Evolutionary conservation across 176 grass and related monocot genomes (phyloP).

Genomic region (Chloris gayana): DNA sequence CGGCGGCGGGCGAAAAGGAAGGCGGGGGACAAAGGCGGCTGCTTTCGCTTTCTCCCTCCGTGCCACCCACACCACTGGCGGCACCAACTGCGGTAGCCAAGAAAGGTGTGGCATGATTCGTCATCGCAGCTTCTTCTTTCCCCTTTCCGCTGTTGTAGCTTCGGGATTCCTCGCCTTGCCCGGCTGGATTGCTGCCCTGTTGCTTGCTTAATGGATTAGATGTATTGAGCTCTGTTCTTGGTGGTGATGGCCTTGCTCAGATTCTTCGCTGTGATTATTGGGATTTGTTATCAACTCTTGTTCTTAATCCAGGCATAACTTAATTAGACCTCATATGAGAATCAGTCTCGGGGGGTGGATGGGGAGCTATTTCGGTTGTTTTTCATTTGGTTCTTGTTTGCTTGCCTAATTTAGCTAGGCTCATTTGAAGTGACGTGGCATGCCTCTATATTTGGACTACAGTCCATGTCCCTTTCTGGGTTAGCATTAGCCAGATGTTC

Average conservation of each 20-base stretch:
- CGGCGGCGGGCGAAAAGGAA: slow-evolving; percentile 32
- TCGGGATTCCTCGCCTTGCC: not conserved
- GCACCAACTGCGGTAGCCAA: not conserved
- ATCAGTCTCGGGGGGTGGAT: slow-evolving; percentile 13
- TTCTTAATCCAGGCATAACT: not conserved
- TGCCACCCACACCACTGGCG: not conserved
- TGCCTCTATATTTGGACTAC: slow-evolving; percentile 1
- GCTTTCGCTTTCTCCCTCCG: slow-evolving; percentile 33
- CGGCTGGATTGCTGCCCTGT: not conserved
- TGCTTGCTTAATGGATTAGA: not conserved
- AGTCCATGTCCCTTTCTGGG: slow-evolving; percentile 10
- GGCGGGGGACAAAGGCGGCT: slow-evolving; percentile 25
- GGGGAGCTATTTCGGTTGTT: not conserved
- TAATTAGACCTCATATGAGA: not conserved
- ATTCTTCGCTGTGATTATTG: not conserved
- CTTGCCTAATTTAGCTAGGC: not conserved
- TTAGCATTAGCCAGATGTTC: slow-evolving; percentile 33
- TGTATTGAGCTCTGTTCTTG: not conserved
- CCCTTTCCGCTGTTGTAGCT: not conserved
- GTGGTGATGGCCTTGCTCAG: not conserved
- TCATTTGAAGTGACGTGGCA: not conserved
- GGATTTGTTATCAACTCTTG: not conserved
- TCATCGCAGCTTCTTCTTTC: not conserved
- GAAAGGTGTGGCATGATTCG: slow-evolving; percentile 35
- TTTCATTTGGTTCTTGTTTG: slow-evolving; percentile 1